These are phyloP conservation scores for Calonectria naviculata DNA, from an alignment of 2,329 filamentous ascomycete genomes.

Conservation along the genomic window DNA sequence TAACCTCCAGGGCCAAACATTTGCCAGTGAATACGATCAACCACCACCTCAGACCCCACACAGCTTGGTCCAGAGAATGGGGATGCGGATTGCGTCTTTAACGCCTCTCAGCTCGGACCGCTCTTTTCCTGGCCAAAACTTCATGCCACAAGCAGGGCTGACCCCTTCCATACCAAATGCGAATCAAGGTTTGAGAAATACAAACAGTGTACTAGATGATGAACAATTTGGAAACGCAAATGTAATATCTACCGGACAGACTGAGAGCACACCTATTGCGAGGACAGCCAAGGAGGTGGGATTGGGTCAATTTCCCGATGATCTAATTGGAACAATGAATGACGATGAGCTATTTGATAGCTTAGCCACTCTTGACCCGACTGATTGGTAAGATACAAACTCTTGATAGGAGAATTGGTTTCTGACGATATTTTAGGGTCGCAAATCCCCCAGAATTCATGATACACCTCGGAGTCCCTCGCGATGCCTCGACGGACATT, in stretches of 20 bases:
- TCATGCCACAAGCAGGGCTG: not conserved
- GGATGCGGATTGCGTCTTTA: not conserved
- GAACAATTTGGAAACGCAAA: not conserved
- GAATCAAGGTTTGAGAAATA: too few species aligned
- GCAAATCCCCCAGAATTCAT: constrained; percentile 25
- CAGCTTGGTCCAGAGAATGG: not conserved
- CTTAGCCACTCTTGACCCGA: constrained; percentile 15
- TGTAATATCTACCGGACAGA: not conserved
- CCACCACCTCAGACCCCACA: not conserved
- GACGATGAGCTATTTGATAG: constrained; percentile 22
- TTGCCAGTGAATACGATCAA: not conserved
- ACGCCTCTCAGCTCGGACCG: not conserved
- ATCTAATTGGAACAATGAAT: not conserved
- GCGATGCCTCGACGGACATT: constrained; percentile 8
- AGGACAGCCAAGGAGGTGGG: not conserved
- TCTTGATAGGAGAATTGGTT: not conserved
- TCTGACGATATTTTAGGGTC: constrained; percentile 5
- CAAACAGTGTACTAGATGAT: not conserved
- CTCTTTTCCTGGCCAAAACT: not conserved
- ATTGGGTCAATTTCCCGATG: not conserved
- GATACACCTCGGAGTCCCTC: constrained; percentile 16
- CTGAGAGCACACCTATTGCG: not conserved
- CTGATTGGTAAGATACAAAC: constrained; percentile 12
- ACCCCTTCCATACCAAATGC: not conserved
- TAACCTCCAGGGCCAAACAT: not conserved